These are phyloP conservation scores for Paspalum vaginatum DNA, from an alignment of 176 grass and related monocot genomes.

Conservation along the genomic window DNA sequence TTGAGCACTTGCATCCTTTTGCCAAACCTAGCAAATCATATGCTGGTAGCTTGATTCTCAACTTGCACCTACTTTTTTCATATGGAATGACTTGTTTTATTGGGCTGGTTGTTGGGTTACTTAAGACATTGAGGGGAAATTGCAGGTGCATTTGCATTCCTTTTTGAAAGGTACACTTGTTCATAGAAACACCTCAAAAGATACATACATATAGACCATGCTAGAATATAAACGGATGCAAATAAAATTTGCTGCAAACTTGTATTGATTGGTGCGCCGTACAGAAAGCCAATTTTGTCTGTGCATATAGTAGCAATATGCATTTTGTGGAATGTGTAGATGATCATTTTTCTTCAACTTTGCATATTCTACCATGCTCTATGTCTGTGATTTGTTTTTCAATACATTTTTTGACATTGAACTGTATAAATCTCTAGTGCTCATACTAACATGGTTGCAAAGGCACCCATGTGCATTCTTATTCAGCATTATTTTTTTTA, in stretches of 20 bases:
- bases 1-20: constrained; percentile 75
- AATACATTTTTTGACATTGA: neutral
- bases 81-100: neutral
- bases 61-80: neutral
- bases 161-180: neutral
- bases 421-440: neutral
- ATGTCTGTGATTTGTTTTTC: neutral
- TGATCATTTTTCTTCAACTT: constrained; percentile 2
- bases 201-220: neutral
- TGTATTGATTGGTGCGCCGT: neutral
- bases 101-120: constrained; percentile 13
- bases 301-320: neutral
- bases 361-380: neutral
- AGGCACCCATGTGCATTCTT: neutral
- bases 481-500: constrained; percentile 2
- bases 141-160: neutral
- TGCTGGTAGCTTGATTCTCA: constrained; percentile 57
- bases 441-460: neutral
- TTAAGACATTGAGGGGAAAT: neutral
- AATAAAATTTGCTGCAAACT: neutral
- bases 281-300: neutral
- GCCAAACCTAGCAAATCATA: constrained; percentile 60
- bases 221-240: neutral
- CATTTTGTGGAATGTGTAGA: neutral
- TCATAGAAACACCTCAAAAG: neutral